Conservation (phyloP, 495 filamentous ascomycete genomes). For the Aspergillus asperescens region DNA sequence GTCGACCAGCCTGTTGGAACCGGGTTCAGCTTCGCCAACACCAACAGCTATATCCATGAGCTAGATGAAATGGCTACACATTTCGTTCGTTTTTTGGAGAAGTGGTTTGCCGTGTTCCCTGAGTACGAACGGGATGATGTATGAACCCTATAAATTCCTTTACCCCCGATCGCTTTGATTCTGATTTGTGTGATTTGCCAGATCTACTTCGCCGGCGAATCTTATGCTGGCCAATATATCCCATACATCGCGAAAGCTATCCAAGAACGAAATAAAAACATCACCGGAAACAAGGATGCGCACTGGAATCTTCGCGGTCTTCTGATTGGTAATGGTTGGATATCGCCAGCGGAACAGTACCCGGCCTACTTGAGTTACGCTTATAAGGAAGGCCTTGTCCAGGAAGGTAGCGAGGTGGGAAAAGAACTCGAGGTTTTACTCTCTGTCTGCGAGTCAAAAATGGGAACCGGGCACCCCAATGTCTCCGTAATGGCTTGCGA, state of each 20-base stretch:
- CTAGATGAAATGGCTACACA: constrained; percentile 84
- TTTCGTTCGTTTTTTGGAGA: constrained; percentile 82
- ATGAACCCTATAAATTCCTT: constrained; percentile 29
- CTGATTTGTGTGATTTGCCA: constrained; percentile 37
- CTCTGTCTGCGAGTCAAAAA: constrained; percentile 52
- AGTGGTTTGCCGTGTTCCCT: constrained; percentile 84
- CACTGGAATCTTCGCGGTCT: constrained; percentile 82
- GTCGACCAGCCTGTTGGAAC: constrained; percentile 96
- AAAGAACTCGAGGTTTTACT: constrained; percentile 65
- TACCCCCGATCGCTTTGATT: constrained; percentile 13
- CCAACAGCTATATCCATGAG: constrained; percentile 76
- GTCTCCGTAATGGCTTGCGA: constrained; percentile 72
- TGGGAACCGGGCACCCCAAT: constrained; percentile 52
- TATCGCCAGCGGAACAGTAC: constrained; percentile 85
- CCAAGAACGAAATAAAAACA: constrained; percentile 66
- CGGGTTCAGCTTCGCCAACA: constrained; percentile 91
- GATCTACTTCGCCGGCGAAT: constrained; percentile 93
- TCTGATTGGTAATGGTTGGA: constrained; percentile 96
- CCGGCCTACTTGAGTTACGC: constrained; percentile 76
- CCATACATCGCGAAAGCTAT: constrained; percentile 91
- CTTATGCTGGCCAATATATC: constrained; percentile 95
- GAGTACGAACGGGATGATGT: constrained; percentile 93
- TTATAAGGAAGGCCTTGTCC: constrained; percentile 66
- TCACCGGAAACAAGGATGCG: constrained; percentile 21
- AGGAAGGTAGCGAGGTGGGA: constrained; percentile 58